phyloP scores from a whole-genome alignment of 2,329 filamentous ascomycete species.

The Madurella mycetomatis region DNA sequence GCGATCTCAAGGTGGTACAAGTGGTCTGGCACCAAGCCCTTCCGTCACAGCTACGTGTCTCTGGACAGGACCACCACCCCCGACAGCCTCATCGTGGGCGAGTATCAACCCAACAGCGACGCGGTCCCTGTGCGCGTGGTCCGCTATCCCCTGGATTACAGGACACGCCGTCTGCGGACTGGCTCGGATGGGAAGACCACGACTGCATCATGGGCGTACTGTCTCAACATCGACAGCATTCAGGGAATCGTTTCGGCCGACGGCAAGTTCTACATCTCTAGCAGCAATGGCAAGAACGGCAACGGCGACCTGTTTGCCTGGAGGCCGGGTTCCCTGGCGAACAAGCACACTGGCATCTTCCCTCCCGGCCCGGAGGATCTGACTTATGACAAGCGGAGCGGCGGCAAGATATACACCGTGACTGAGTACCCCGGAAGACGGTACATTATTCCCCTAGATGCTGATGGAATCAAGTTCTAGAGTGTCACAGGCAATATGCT shows the following conservation, averaged over 20 bases:
- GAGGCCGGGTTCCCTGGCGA: slow-evolving; percentile 27
- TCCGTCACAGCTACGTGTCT: slow-evolving; percentile 33
- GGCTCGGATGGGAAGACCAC: slow-evolving; percentile 15
- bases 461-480: no score
- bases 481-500: no score
- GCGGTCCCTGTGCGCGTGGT: slow-evolving; percentile 28
- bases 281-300: slow-evolving; percentile 28
- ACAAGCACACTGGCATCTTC: slow-evolving; percentile 22
- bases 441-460: slow-evolving; percentile 5
- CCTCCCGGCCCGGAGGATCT: slow-evolving; percentile 32
- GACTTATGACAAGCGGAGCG: slow-evolving; percentile 29
- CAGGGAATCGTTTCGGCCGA: slow-evolving; percentile 33
- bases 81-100: slow-evolving; percentile 32
- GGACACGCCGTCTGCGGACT: slow-evolving; percentile 26
- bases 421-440: slow-evolving; percentile 11
- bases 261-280: slow-evolving; percentile 32
- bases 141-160: slow-evolving; percentile 31
- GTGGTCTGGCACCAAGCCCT: slow-evolving; percentile 25
- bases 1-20: slow-evolving; percentile 23
- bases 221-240: slow-evolving; percentile 30
- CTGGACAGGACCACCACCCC: slow-evolving; percentile 33
- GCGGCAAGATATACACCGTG: slow-evolving; percentile 18
- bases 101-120: slow-evolving; percentile 28
- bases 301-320: slow-evolving; percentile 33
- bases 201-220: slow-evolving; percentile 31